Conservation (phyloP, 78 protist species). For the Pigoraptor vietnamica region DNA sequence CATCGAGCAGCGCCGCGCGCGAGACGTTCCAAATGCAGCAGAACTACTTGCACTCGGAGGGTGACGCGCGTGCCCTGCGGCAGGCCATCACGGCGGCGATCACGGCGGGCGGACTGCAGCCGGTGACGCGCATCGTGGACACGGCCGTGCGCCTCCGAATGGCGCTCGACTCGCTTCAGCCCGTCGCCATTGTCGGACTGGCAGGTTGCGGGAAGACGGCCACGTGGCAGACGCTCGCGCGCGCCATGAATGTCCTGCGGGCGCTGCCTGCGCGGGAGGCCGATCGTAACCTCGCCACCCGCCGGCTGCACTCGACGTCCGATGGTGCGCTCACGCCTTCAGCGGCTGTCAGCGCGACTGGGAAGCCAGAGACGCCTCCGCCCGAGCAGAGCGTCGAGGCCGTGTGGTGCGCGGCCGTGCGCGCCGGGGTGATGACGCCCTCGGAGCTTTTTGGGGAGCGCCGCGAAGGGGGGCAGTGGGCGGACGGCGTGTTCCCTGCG, state of each 20-base stretch:
- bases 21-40: neutral
- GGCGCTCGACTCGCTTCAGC: conserved; percentile 67
- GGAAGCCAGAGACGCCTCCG: no score
- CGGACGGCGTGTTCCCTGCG: conserved; percentile 54
- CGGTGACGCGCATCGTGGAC: conserved; percentile 13
- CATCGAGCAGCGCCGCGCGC: neutral
- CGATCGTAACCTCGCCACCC: neutral
- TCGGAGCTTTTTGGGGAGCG: neutral
- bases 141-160: conserved; percentile 53
- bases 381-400: no score
- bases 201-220: conserved; percentile 67
- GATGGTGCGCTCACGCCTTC: no score
- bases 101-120: conserved; percentile 40
- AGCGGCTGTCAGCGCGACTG: no score
- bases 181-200: conserved; percentile 82
- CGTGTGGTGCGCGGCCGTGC: neutral
- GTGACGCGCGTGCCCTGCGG: conserved; percentile 31
- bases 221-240: neutral
- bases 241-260: neutral
- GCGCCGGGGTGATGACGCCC: neutral
- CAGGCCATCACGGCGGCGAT: neutral
- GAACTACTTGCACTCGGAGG: neutral
- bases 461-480: conserved; percentile 26
- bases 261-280: neutral
- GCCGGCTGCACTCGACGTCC: neutral